Percentiles rank a stretch among this genome's conserved stretches.
phyloP scores from a whole-genome alignment of 495 filamentous ascomycete species.

The Penicillium goetzii region DNA sequence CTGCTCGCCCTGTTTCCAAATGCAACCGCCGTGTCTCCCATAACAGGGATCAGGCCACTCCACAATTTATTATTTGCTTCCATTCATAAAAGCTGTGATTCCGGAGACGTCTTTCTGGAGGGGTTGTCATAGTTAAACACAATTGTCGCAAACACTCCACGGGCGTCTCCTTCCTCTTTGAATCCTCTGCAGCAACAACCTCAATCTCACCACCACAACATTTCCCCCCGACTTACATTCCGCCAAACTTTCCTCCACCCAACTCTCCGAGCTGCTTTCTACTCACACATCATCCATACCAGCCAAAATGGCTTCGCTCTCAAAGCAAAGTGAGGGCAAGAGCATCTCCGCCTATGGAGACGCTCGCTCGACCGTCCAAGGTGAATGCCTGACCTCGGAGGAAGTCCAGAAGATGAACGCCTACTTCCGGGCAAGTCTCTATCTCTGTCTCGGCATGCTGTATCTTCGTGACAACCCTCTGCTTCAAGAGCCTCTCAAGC shows the following conservation, averaged over 20 bases:
- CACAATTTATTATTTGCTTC: background rate
- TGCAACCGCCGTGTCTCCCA: background rate
- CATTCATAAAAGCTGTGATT: background rate
- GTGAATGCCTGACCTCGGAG: slow-evolving; percentile 59
- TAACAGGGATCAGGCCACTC: slow-evolving; percentile 6
- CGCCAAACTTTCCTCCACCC: background rate
- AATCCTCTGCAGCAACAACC: background rate
- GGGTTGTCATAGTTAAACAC: background rate
- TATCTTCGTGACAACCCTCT: slow-evolving; percentile 71
- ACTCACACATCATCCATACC: background rate
- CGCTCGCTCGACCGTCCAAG: slow-evolving; percentile 66
- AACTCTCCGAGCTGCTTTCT: background rate
- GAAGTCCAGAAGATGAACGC: slow-evolving; percentile 66
- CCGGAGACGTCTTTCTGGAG: background rate
- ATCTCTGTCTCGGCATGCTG: slow-evolving; percentile 75
- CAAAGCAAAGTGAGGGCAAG: slow-evolving; percentile 11
- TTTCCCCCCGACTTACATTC: background rate
- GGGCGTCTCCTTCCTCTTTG: background rate
- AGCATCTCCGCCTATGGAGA: slow-evolving; percentile 65
- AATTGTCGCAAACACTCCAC: background rate
- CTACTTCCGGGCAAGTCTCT: slow-evolving; percentile 72
- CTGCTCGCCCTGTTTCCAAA: background rate
- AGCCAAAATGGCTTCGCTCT: slow-evolving; percentile 19
- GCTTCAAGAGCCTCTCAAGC: slow-evolving; percentile 62
- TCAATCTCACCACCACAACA: background rate